These are phyloP conservation scores for Alternaria arborescens DNA, from an alignment of 2,329 filamentous ascomycete genomes.

Conservation along the genomic window DNA sequence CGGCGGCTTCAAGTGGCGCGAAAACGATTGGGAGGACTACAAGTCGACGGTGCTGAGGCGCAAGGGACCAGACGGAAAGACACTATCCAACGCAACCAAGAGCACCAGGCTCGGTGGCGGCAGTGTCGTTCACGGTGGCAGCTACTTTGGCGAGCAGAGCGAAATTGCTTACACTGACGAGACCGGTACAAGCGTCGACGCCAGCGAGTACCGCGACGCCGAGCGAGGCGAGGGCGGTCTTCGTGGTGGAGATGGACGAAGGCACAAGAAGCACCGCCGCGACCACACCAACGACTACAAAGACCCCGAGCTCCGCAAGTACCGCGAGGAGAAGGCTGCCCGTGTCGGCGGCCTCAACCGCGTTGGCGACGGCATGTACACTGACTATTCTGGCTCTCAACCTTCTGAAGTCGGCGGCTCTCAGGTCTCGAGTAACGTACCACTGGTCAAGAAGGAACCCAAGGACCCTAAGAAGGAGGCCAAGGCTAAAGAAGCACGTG, in stretches of 20 bases:
- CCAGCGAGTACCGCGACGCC: slow-evolving; percentile 53
- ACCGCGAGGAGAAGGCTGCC: slow-evolving; percentile 86
- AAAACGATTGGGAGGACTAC: slow-evolving; percentile 97
- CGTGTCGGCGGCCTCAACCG: slow-evolving; percentile 90
- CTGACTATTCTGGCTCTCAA: slow-evolving; percentile 76
- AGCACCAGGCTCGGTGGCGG: slow-evolving; percentile 87
- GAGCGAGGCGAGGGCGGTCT: slow-evolving; percentile 55
- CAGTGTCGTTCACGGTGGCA: slow-evolving; percentile 75
- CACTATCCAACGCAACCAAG: slow-evolving; percentile 81
- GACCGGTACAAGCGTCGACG: slow-evolving; percentile 55
- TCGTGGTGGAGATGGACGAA: slow-evolving; percentile 51
- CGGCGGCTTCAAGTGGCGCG: slow-evolving; percentile 86
- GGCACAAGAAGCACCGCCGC: slow-evolving; percentile 58
- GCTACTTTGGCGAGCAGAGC: slow-evolving; percentile 47
- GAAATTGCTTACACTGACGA: slow-evolving; percentile 57
- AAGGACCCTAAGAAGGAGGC: slow-evolving; percentile 52
- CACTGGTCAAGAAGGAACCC: slow-evolving; percentile 54
- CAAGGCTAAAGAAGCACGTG: slow-evolving; percentile 48
- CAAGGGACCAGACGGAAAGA: slow-evolving; percentile 86
- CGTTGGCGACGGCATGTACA: slow-evolving; percentile 77
- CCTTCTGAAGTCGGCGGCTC: slow-evolving; percentile 65
- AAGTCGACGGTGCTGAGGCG: slow-evolving; percentile 91
- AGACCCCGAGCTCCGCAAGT: slow-evolving; percentile 74
- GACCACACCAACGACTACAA: slow-evolving; percentile 62
- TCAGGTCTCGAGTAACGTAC: slow-evolving; percentile 49